Evolutionary conservation across 202 grass and related monocot species (phyloP), one percentile per base, ranked within the genome.

Genomic region (Schoenoplectus triqueter): DNA sequence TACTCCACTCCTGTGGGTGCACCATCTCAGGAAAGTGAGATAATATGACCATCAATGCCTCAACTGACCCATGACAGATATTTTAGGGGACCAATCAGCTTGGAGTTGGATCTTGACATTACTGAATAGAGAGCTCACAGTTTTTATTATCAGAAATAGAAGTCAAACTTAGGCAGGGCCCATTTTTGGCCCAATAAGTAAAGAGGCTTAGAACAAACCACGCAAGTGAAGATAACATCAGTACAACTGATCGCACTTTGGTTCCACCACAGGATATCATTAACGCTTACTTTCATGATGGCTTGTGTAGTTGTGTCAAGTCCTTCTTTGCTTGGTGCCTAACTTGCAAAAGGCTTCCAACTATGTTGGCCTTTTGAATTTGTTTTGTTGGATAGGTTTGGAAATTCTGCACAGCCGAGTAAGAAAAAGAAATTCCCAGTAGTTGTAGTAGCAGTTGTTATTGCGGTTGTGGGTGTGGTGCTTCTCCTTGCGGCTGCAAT

Each of bases 361-460:
- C 57, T 3, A 3, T 56, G 20, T 13, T 17, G 6, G 52, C 21
- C 2, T 41, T 59, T 9, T 17, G 4, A 59, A 78, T 83, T 69
- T 68, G 1, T 69, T 42, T 51, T 69, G 41, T 20, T 67, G 10
- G 5, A 15, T 22, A 83, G 73, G 73, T 42, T 39, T 68, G 50
- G 13, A 83, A 7, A 56, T 83, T 55, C 46, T 15, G 55, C 5
- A 77, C 3, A 54, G 10, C 60, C 62, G 0, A 68, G 64, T 52
- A 54, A 83, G 2, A 83, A 83, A 52, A 83, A 83, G 64, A 83
- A 83, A 48, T 10, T 9, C 48, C 8, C 64, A 17, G 50, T 69
- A 19, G 46, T 55, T 22, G 0, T 82, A 31, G 9, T 10, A 51
- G 49, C 49, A 49, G 80, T 82, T 4, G 47, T 69, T 2, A 64